Conservation (phyloP, 2,329 filamentous ascomycete genomes). For the Botryosphaeria agaves region DNA sequence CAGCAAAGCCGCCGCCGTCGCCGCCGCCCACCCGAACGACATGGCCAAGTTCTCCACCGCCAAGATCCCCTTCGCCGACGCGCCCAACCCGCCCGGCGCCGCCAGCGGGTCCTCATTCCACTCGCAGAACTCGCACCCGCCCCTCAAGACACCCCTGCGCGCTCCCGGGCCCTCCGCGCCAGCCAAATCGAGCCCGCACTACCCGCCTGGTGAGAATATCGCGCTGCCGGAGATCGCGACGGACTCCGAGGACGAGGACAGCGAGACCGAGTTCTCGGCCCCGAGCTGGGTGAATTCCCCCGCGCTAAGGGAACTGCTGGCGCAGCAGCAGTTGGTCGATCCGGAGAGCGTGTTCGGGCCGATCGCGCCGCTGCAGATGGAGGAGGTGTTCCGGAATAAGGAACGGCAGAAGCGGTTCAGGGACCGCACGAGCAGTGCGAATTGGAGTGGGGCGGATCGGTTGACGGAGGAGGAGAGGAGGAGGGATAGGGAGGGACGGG, state of each 20-base stretch:
- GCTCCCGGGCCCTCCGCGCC: slow-evolving; percentile 21
- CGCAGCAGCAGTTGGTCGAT: slow-evolving; percentile 71
- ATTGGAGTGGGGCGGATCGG: slow-evolving; percentile 72
- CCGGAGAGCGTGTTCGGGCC: slow-evolving; percentile 77
- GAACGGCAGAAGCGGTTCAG: slow-evolving; percentile 78
- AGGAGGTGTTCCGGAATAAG: slow-evolving; percentile 86
- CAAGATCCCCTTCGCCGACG: slow-evolving; percentile 77
- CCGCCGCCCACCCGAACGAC: slow-evolving; percentile 49
- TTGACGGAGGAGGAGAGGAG: slow-evolving; percentile 78
- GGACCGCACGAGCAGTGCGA: slow-evolving; percentile 79
- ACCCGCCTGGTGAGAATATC: slow-evolving; percentile 78
- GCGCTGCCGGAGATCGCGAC: slow-evolving; percentile 90
- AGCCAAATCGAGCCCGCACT: slow-evolving; percentile 62
- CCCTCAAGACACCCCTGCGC: slow-evolving; percentile 52
- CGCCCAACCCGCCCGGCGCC: slow-evolving; percentile 30
- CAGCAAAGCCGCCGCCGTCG: slow-evolving; percentile 29
- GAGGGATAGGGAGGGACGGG: slow-evolving; percentile 61
- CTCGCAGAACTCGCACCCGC: slow-evolving; percentile 8
- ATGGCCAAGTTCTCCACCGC: slow-evolving; percentile 78
- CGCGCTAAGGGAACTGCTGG: slow-evolving; percentile 56
- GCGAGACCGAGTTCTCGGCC: slow-evolving; percentile 35
- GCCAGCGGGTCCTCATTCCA: slow-evolving; percentile 5
- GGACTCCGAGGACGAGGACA: slow-evolving; percentile 45
- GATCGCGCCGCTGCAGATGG: slow-evolving; percentile 77
- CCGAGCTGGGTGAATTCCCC: slow-evolving; percentile 84